Percentiles rank a stretch among this genome's conserved stretches.
Conservation (phyloP, 2,329 filamentous ascomycete species). For the Epichloe gansuensis region DNA sequence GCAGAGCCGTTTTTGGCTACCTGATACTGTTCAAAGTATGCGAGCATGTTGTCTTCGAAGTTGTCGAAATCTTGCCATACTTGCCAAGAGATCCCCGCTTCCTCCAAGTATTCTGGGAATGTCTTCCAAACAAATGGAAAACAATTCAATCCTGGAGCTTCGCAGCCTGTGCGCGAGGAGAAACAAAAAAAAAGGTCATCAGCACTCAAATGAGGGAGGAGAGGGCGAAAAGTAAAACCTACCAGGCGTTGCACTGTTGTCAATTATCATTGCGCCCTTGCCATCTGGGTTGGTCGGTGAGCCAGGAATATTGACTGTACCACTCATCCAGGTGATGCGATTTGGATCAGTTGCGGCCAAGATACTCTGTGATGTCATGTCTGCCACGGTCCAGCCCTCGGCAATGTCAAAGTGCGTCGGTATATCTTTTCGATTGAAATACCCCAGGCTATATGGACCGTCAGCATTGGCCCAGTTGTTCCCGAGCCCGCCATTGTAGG, state of each 20-base stretch:
- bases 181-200: background rate
- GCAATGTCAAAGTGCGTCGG: constrained; percentile 42
- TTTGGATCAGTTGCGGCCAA: constrained; percentile 33
- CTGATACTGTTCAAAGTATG: constrained; percentile 22
- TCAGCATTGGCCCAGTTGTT: constrained; percentile 32
- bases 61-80: constrained; percentile 36
- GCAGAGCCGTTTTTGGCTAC: constrained; percentile 7
- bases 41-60: constrained; percentile 40
- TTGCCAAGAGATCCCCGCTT: constrained; percentile 36
- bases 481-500: constrained; percentile 37
- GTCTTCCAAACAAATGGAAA: constrained; percentile 41
- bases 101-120: constrained; percentile 33
- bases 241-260: constrained; percentile 26
- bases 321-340: constrained; percentile 23
- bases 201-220: background rate
- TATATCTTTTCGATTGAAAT: constrained; percentile 36
- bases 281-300: constrained; percentile 15
- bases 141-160: constrained; percentile 30
- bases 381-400: constrained; percentile 35
- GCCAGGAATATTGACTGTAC: constrained; percentile 37
- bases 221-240: background rate
- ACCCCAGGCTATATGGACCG: constrained; percentile 26
- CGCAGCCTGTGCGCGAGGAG: constrained; percentile 19
- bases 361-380: constrained; percentile 10
- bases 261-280: constrained; percentile 34